Base-by-base conservation (phyloP, 805 yeast genomes). In the Lachancea kluyveri region DNA sequence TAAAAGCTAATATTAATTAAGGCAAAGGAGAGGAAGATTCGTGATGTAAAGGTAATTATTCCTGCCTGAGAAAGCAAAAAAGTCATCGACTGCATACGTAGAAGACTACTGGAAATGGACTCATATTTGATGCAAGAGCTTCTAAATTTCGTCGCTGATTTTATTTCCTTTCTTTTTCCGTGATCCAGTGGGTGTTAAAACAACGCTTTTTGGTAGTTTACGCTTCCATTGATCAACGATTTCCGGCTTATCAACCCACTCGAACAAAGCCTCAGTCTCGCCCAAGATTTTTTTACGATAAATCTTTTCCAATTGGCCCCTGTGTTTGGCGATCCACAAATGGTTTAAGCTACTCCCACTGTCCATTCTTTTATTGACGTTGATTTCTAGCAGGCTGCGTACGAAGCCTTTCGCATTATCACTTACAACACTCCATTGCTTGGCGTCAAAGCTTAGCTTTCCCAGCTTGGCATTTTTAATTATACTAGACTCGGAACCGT, bases 281-380 rank as follows among this genome's bases (percentile, higher is more conserved):
- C 35, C 40, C 16, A 55, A 31, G 19, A 54, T 51, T 35, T 47
- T 58, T 35, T 57, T 57, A 1, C 46, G 31, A 41, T 70, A 71
- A 7, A 67, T 52, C 23, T 43, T 50, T 12, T 48, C 45, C 24
- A 71, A 48, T 38, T 63, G 63, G 4, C 30, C 33, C 8, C 24
- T 23, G 40, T 70, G 71, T 25, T 57, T 54, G 21, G 48, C 42
- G 10, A 77, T 59, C 84, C 83, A 77, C 0, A 43, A 40, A 40
- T 65, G 71, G 4, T 46, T 26, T n/a, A 70, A 55, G 30, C 75
- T 65, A 5, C 59, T 61, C 1, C 42, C 36, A 17, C 66, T 59
- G 28, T 55, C 55, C 26, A 55, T 47, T 21, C 82, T 48, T 19
- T 56, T 41, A 0, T 27, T 35, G 1, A 64, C 62, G 37, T 70